A percentile compares a stretch with the other conserved stretches of the same genome.
Conservation (phyloP, 352 stramenopile species). For the Elongisporangium undulatum region DNA sequence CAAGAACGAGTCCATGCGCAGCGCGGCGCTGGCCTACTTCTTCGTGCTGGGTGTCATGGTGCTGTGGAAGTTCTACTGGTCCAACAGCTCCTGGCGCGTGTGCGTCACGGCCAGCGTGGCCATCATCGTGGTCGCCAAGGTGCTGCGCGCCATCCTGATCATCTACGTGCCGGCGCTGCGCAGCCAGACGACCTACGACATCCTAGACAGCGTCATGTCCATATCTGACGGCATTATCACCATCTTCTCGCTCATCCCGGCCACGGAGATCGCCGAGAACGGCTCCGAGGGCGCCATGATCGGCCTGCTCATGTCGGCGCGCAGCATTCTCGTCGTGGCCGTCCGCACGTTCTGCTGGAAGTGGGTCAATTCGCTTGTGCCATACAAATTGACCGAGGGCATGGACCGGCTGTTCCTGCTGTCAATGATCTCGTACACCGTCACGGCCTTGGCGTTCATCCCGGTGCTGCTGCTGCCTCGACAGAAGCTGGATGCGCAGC, state of each 20-base stretch:
- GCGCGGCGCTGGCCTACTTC: slow-evolving; percentile 47
- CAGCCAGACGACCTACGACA: slow-evolving; percentile 41
- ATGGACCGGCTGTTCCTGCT: slow-evolving; percentile 25
- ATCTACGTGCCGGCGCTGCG: slow-evolving; percentile 38
- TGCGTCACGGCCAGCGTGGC: slow-evolving; percentile 33
- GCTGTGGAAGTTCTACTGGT: slow-evolving; percentile 47
- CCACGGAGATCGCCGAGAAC: slow-evolving; percentile 48
- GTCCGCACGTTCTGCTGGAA: slow-evolving; percentile 38
- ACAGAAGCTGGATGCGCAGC: slow-evolving; percentile 63
- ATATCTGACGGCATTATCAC: slow-evolving; percentile 60
- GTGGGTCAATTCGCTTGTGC: slow-evolving; percentile 34
- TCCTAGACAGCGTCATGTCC: slow-evolving; percentile 37
- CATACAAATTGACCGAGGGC: slow-evolving; percentile 19
- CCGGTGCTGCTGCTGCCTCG: slow-evolving; percentile 28
- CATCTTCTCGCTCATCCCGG: slow-evolving; percentile 53
- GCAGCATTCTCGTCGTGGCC: slow-evolving; percentile 56
- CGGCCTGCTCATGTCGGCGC: slow-evolving; percentile 54
- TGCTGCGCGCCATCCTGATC: slow-evolving; percentile 51
- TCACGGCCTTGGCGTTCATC: slow-evolving; percentile 42
- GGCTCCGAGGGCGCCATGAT: slow-evolving; percentile 61
- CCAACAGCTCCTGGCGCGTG: slow-evolving; percentile 32
- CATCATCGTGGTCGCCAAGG: slow-evolving; percentile 37
- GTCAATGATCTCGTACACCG: slow-evolving; percentile 36
- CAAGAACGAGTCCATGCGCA: slow-evolving; percentile 34
- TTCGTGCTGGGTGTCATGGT: slow-evolving; percentile 41